These are phyloP conservation scores for Solanum virginianum DNA, from an alignment of 257 asterid genomes.

Conservation along the genomic window DNA sequence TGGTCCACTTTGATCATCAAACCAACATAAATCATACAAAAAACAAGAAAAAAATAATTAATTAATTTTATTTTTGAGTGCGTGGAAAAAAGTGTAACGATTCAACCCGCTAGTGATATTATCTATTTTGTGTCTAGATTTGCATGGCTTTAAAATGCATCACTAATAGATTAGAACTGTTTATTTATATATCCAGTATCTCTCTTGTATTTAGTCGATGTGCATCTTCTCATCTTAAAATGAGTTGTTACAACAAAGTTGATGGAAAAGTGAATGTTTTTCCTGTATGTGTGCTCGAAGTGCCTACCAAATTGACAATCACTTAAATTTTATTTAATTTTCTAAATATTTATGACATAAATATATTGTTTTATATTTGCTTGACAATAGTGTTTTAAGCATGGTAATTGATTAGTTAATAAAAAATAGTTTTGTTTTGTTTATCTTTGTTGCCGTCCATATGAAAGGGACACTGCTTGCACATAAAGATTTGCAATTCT, in stretches of 20 bases:
- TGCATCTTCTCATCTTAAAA: too few relatives aligned
- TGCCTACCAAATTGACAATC: neutral
- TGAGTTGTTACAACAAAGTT: neutral
- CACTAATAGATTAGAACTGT: rapidly evolving
- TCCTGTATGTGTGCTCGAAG: neutral
- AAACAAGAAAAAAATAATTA: neutral
- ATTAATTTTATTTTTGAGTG: neutral
- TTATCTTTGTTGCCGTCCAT: neutral
- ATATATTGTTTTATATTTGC: neutral
- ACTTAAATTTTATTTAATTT: neutral
- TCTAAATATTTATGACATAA: neutral
- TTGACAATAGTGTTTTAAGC: neutral
- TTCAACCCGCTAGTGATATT: too few relatives aligned
- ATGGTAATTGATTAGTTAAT: neutral
- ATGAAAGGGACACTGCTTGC: neutral
- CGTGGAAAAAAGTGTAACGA: neutral
- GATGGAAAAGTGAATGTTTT: neutral
- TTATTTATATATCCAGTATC: too few relatives aligned
- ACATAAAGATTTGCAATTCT: neutral
- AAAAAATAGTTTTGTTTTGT: neutral
- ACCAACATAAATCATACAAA: neutral
- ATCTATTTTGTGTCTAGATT: rapidly evolving
- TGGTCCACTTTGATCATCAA: neutral
- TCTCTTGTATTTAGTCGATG: too few relatives aligned
- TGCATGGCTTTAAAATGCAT: too few relatives aligned